Conservation (phyloP, 208 protist species). For the Phytomonas francai region DNA sequence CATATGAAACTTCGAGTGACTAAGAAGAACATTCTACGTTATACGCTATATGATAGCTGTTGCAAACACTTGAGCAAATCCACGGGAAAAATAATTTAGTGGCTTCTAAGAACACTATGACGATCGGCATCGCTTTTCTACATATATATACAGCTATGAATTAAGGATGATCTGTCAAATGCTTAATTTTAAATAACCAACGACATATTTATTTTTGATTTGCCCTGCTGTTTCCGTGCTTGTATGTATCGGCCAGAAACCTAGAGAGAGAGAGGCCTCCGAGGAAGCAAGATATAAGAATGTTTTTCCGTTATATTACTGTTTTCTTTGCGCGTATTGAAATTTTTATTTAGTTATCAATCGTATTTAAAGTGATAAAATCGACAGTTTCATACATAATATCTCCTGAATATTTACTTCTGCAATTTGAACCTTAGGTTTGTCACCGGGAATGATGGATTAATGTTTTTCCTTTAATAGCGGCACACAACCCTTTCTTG, state of each 20-base stretch:
- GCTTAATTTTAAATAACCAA: too few species aligned
- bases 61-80: neutral
- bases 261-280: too few species aligned
- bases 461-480: too few species aligned
- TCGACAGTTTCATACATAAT: too few species aligned
- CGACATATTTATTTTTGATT: constrained; percentile 1
- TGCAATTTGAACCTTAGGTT: too few species aligned
- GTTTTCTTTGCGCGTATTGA: neutral
- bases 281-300: neutral
- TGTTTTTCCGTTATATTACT: constrained; percentile 1
- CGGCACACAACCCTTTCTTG: too few species aligned
- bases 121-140: neutral
- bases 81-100: neutral
- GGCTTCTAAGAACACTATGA: neutral
- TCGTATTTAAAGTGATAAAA: too few species aligned
- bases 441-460: too few species aligned
- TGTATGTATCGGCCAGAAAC: neutral
- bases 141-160: too few species aligned
- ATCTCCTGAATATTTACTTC: too few species aligned
- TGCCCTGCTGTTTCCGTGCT: neutral
- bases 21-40: neutral
- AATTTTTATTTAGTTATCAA: neutral
- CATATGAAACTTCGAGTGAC: neutral
- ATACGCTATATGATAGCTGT: neutral
- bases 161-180: too few species aligned